Conservation (phyloP, 2,329 filamentous ascomycete genomes). For the Colletotrichum plurivorum region DNA sequence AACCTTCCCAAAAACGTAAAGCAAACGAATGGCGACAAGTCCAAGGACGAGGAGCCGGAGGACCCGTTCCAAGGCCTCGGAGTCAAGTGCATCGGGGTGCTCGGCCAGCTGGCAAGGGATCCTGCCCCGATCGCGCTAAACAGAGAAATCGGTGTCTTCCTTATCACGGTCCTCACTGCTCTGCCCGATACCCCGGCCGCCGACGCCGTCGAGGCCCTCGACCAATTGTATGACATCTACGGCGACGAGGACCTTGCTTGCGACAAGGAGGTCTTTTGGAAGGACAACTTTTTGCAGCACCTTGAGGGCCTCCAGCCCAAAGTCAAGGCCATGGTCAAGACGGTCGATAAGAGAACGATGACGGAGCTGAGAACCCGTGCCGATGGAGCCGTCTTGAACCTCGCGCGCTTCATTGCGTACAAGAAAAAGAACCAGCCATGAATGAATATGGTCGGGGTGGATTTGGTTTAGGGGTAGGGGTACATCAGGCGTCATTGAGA, state of each 20-base stretch:
- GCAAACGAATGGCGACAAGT: conserved; percentile 16
- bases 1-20: conserved; percentile 45
- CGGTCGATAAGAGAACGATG: conserved; percentile 71
- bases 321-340: conserved; percentile 69
- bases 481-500: neutral
- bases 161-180: conserved; percentile 67
- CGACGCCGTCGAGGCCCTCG: conserved; percentile 74
- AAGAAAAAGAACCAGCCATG: conserved; percentile 70
- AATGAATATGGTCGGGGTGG: neutral
- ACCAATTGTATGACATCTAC: conserved; percentile 78
- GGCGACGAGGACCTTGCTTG: conserved; percentile 71
- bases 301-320: conserved; percentile 69
- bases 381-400: conserved; percentile 73
- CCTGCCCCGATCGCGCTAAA: conserved; percentile 69
- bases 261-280: conserved; percentile 76
- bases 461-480: neutral
- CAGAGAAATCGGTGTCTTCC: conserved; percentile 74
- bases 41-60: conserved; percentile 47
- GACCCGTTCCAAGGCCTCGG: conserved; percentile 75
- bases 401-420: conserved; percentile 74
- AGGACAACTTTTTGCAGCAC: conserved; percentile 70
- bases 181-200: conserved; percentile 68
- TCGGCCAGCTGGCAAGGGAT: conserved; percentile 73
- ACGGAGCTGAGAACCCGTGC: conserved; percentile 70
- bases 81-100: conserved; percentile 77